Evolutionary conservation across 2,329 filamentous ascomycete genomes (phyloP), one percentile per base, ranked within the genome.

Genomic region (Onygenales sp.): DNA sequence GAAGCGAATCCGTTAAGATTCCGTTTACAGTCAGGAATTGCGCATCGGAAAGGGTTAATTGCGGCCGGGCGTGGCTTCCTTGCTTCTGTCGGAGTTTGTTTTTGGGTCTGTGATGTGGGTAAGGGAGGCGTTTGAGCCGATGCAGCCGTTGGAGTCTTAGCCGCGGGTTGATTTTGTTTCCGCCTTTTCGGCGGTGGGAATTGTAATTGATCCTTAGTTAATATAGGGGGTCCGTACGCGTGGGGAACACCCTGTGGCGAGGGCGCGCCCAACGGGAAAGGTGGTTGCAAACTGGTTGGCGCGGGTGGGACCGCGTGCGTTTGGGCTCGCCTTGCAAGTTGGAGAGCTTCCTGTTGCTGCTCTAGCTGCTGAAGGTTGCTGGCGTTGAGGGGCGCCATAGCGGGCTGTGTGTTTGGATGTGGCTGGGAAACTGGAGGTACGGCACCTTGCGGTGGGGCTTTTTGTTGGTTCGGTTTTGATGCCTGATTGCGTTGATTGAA

Each of bases 181-280:
- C 75, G 73, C 61, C 74, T 79, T 70, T 83, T 84, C 53, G 73
- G 71, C 2, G 76, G 73, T 14, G 81, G 81, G 27, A 84, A 66
- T 46, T 80, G 77, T 46, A 85, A 71, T 57, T 82, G 78, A 49
- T 80, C 77, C 9, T 75, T 73, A 4, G 76, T 79, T 48, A 83
- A 72, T 49, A 74, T 71, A 17, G 73, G 74, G 17, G 73, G 70
- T 7, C 72, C 73, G 53, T 81, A 79, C 50, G 78, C 79, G 56
- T 77, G 75, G 7, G 81, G 80, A 53, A 81, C 74, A 27, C 81
- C 80, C 52, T 78, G 74, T 13, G 80, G 80, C 47, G 78, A 79
- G 31, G 74, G 71, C 13, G 72, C 74, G 51, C 75, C 74, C 50
- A 77, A 59, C 8, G 67, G 66, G 59, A 80, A 80, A 9, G 78